These are phyloP conservation scores for Xylaria palmicola DNA, from an alignment of 495 filamentous ascomycete species.

Conservation along the genomic window DNA sequence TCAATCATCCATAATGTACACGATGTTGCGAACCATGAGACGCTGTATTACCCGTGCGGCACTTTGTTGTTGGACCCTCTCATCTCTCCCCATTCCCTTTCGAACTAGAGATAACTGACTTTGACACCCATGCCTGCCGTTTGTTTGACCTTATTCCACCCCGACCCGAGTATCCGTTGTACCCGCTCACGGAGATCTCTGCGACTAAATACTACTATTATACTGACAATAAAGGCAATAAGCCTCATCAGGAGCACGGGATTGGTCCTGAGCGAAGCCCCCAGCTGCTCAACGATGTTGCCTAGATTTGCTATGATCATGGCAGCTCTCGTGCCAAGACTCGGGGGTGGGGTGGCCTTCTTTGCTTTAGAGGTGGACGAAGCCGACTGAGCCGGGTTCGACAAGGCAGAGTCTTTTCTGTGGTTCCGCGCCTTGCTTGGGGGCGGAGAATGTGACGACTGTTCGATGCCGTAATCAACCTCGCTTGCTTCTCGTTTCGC, in stretches of 20 bases:
- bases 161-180: slow-evolving; percentile 59
- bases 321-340: slow-evolving; percentile 49
- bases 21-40: background rate
- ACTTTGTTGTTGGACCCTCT: background rate
- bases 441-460: slow-evolving; percentile 41
- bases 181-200: slow-evolving; percentile 74
- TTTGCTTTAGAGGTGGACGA: slow-evolving; percentile 31
- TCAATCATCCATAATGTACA: slow-evolving; percentile 20
- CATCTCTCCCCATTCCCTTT: slow-evolving; percentile 14
- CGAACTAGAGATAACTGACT: slow-evolving; percentile 87
- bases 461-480: slow-evolving; percentile 51
- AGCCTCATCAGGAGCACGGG: slow-evolving; percentile 73
- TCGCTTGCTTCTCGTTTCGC: slow-evolving; percentile 38
- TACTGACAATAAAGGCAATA: slow-evolving; percentile 76
- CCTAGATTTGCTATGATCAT: slow-evolving; percentile 55
- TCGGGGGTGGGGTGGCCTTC: slow-evolving; percentile 32
- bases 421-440: slow-evolving; percentile 57
- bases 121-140: slow-evolving; percentile 97
- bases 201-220: slow-evolving; percentile 74
- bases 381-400: slow-evolving; percentile 22
- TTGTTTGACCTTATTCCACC: slow-evolving; percentile 79
- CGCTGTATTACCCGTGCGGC: background rate
- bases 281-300: slow-evolving; percentile 61
- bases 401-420: slow-evolving; percentile 26
- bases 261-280: slow-evolving; percentile 63